These are phyloP conservation scores for Calonectria honghensis DNA, from an alignment of 2,329 filamentous ascomycete genomes.

Conservation along the genomic window DNA sequence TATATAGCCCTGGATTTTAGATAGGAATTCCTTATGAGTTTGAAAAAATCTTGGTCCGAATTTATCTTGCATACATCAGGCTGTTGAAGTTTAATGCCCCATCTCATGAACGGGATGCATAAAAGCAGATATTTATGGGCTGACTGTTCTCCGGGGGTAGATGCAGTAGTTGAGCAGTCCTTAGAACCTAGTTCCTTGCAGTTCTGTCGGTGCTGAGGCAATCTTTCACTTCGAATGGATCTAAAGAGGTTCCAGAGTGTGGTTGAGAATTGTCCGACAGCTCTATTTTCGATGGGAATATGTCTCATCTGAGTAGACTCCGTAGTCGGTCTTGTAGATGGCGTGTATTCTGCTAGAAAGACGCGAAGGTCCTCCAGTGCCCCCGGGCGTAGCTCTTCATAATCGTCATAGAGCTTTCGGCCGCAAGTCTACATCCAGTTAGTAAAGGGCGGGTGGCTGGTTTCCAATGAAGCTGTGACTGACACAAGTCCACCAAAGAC, in stretches of 20 bases:
- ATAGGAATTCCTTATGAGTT: neutral
- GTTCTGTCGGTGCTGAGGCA: neutral
- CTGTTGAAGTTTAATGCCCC: conserved; percentile 29
- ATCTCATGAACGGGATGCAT: conserved; percentile 32
- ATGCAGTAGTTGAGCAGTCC: neutral
- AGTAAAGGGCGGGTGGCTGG: neutral
- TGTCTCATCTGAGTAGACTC: neutral
- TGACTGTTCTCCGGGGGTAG: neutral
- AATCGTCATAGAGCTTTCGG: neutral
- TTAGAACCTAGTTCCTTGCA: neutral
- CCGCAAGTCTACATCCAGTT: neutral
- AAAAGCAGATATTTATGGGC: conserved; percentile 32
- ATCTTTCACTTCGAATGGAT: neutral
- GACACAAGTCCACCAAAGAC: neutral
- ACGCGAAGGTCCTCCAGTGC: neutral
- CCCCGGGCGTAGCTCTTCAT: neutral
- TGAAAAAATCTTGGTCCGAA: conserved; percentile 37
- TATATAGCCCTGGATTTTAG: neutral
- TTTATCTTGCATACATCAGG: conserved; percentile 38
- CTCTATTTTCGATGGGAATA: neutral
- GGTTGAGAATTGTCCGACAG: neutral
- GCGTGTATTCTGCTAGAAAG: neutral
- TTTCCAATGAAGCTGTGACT: neutral
- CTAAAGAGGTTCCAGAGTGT: neutral
- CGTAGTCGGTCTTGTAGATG: neutral